Conservation (phyloP, 495 filamentous ascomycete species). For the Podospora sp. region DNA sequence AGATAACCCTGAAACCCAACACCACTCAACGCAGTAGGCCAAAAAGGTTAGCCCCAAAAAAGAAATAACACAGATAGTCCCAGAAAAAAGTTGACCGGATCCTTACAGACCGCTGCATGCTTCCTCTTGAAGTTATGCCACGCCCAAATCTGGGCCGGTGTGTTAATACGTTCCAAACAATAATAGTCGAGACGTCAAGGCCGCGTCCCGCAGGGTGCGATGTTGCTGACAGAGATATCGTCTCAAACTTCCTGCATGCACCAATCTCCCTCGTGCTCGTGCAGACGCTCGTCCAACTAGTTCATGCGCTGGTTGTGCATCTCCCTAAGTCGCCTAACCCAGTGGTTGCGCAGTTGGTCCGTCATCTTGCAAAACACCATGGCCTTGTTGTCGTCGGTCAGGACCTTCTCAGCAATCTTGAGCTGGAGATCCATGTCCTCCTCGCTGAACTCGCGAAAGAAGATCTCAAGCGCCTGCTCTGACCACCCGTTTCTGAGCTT, state of each 20-base stretch:
- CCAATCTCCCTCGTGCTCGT: not conserved
- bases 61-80: no score
- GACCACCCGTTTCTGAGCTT: constrained; percentile 39
- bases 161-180: no score
- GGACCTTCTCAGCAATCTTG: constrained; percentile 54
- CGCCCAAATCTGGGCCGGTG: no score
- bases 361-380: constrained; percentile 60
- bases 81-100: no score
- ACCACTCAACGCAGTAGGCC: no score
- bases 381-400: constrained; percentile 56
- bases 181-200: not conserved
- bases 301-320: constrained; percentile 45
- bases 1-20: no score
- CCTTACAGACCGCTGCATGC: no score
- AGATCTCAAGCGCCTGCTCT: constrained; percentile 53
- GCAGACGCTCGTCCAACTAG: constrained; percentile 10
- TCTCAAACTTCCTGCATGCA: not conserved
- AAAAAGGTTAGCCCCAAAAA: no score
- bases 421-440: constrained; percentile 54
- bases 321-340: constrained; percentile 50
- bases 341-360: constrained; percentile 44
- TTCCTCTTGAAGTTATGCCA: no score
- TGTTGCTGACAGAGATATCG: not conserved
- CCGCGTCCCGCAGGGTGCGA: not conserved
- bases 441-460: constrained; percentile 51